These are phyloP conservation scores for Allium cepa DNA, from an alignment of 106 monocot species.

Conservation along the genomic window DNA sequence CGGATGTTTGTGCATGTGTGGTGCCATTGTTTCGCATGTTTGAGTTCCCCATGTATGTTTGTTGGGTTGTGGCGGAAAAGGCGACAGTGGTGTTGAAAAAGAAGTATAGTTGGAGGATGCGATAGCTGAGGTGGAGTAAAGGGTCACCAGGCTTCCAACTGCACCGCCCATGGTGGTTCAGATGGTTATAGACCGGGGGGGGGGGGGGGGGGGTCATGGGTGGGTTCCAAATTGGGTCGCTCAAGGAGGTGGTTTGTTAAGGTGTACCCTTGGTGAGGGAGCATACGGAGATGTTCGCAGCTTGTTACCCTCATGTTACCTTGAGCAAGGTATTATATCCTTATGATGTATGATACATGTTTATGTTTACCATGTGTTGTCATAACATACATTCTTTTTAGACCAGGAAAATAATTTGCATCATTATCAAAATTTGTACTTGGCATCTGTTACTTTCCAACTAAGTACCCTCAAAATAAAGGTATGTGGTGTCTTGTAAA, in stretches of 20 bases:
- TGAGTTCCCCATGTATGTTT: constrained; percentile 72
- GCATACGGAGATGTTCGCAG: constrained; percentile 28
- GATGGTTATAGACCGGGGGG: constrained; percentile 9
- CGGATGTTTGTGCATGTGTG: constrained; percentile 41
- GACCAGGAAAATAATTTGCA: no score
- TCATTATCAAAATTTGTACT: no score
- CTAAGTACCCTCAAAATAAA: no score
- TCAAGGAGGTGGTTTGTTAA: constrained; percentile 56
- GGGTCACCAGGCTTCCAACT: constrained; percentile 49
- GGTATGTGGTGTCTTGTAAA: no score
- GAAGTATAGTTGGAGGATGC: constrained; percentile 5
- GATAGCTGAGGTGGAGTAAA: constrained; percentile 33
- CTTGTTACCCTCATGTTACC: constrained; percentile 16
- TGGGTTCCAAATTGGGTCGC: constrained; percentile 14
- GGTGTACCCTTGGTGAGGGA: constrained; percentile 56
- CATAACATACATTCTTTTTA: no score
- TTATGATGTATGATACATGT: no score
- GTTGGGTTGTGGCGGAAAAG: constrained; percentile 40
- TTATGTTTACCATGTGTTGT: no score
- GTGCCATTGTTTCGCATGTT: constrained; percentile 79
- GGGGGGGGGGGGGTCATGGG: background rate
- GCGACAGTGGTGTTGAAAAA: constrained; percentile 48
- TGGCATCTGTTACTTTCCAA: no score
- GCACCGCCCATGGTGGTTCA: constrained; percentile 71
- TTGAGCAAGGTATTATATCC: no score